A percentile compares a stretch with the other conserved stretches of the same genome.
Evolutionary conservation across 495 filamentous ascomycete genomes (phyloP).

Genomic region (Neurospora hispaniola): DNA sequence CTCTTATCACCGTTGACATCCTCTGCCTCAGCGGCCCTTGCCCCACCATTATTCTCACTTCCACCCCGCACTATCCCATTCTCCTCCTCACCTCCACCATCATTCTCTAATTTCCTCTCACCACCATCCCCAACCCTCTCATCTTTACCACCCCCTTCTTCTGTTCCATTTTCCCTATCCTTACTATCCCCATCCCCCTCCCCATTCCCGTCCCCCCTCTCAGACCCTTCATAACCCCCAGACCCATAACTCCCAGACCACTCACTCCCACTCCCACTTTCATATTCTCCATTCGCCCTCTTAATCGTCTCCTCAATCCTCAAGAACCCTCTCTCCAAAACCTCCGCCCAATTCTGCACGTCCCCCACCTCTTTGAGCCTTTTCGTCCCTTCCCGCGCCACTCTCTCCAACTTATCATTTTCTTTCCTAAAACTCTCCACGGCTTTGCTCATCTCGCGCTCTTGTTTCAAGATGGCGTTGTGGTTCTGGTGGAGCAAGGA

Average conservation of each 20-base stretch:
- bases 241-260: constrained; percentile 3
- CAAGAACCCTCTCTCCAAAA: constrained; percentile 83
- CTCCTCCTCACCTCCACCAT: background rate
- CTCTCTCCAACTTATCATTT: constrained; percentile 56
- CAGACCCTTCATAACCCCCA: constrained; percentile 16
- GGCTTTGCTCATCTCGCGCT: constrained; percentile 53
- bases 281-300: constrained; percentile 39
- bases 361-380: constrained; percentile 89
- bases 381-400: constrained; percentile 56
- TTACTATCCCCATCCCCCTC: too few relatives aligned
- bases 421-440: constrained; percentile 59
- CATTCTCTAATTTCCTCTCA: background rate
- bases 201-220: constrained; percentile 4
- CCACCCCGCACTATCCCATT: background rate
- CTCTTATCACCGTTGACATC: background rate
- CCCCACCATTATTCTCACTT: background rate
- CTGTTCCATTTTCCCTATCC: too few relatives aligned
- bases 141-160: background rate
- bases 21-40: background rate
- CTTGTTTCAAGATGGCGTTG: constrained; percentile 57
- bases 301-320: constrained; percentile 80
- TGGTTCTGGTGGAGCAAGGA: constrained; percentile 66
- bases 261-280: constrained; percentile 2
- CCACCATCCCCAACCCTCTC: background rate
- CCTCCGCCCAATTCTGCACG: constrained; percentile 96